A percentile compares a stretch with the other conserved stretches of the same genome.
phyloP scores from a whole-genome alignment of 2,329 filamentous ascomycete genomes.

The Cercospora janseana region DNA sequence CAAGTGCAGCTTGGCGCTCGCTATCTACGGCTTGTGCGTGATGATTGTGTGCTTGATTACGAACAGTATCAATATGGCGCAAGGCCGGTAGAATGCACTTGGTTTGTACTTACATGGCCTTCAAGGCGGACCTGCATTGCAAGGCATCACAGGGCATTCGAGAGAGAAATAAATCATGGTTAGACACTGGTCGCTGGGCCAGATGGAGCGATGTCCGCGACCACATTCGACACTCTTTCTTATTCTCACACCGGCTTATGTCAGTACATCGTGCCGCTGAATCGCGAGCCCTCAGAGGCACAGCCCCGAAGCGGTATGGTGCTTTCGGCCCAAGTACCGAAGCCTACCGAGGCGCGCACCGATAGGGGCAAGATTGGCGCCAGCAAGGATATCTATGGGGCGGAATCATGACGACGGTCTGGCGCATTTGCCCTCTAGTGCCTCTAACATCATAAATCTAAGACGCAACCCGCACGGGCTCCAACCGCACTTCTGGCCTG shows the following conservation, averaged over 20 bases:
- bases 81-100: slow-evolving; percentile 20
- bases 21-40: slow-evolving; percentile 79
- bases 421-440: background rate
- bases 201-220: background rate
- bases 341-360: slow-evolving; percentile 7
- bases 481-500: background rate
- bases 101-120: background rate
- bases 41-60: slow-evolving; percentile 86
- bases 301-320: slow-evolving; percentile 3
- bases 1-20: slow-evolving; percentile 69
- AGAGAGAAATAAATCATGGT: background rate
- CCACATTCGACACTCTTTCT: background rate
- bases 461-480: background rate
- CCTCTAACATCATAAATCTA: background rate
- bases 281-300: background rate
- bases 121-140: slow-evolving; percentile 18
- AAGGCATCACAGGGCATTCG: background rate
- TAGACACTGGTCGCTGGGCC: background rate
- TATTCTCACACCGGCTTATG: background rate
- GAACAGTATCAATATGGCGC: slow-evolving; percentile 70
- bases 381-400: slow-evolving; percentile 2
- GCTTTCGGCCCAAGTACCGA: slow-evolving; percentile 4
- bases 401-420: slow-evolving; percentile 13
- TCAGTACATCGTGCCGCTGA: too few relatives aligned
- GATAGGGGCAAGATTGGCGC: slow-evolving; percentile 1